Evolutionary conservation across 1,284 basidiomycete genomes (phyloP).

Genomic region (Ganoderma multipileum): DNA sequence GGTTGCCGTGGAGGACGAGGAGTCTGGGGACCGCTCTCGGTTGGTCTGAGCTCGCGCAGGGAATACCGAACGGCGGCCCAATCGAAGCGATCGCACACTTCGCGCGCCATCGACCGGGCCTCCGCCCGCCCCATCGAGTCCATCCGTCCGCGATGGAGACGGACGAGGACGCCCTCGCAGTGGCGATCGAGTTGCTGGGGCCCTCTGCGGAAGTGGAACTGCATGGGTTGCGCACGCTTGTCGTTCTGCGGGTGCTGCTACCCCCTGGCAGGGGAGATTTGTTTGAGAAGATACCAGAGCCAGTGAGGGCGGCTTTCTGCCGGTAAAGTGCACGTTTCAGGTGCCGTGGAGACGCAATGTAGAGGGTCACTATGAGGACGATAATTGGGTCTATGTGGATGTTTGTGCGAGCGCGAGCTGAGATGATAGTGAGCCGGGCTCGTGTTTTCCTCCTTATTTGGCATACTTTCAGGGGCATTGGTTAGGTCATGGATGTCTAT

Average conservation of each 20-base stretch:
- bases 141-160: not conserved
- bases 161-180: not conserved
- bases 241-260: not conserved
- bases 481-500: no score
- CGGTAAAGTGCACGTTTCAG: not conserved
- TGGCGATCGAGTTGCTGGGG: not conserved
- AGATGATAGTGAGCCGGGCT: not conserved
- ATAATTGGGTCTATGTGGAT: not conserved
- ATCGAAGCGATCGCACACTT: not conserved
- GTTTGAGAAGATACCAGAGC: not conserved
- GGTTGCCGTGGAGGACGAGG: no score
- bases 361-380: not conserved
- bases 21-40: not conserved
- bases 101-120: not conserved
- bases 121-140: not conserved
- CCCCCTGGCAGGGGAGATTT: not conserved
- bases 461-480: no score
- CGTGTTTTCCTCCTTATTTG: no score
- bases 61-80: not conserved
- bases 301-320: not conserved
- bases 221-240: not conserved
- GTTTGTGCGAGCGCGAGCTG: not conserved
- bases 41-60: not conserved
- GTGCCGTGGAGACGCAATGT: not conserved
- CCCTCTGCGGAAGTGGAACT: not conserved